Evolutionary conservation across 148 eudicot species (phyloP).

Genomic region (Cornus kousa): DNA sequence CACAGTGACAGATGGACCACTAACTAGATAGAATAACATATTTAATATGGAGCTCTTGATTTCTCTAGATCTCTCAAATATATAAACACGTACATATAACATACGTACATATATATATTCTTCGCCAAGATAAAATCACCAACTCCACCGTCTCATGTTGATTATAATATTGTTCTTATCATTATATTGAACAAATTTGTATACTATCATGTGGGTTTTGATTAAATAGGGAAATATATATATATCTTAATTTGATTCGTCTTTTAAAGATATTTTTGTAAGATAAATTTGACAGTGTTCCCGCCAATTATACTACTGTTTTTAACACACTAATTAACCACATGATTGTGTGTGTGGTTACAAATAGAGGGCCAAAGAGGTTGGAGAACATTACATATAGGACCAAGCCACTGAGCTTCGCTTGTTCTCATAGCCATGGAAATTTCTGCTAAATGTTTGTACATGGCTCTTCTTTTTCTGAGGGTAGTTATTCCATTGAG

Average conservation of each 20-base stretch:
- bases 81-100: too few relatives aligned
- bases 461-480: slow-evolving; percentile 19
- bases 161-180: background rate
- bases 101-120: background rate
- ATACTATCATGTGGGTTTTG: background rate
- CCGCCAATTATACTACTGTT: too few relatives aligned
- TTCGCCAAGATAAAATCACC: background rate
- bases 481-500: slow-evolving; percentile 15
- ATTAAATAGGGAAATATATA: background rate
- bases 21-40: too few relatives aligned
- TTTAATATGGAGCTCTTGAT: too few relatives aligned
- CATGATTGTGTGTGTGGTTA: background rate
- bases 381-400: background rate
- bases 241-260: too few relatives aligned
- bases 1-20: background rate
- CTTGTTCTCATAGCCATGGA: slow-evolving; percentile 18
- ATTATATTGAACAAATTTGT: too few relatives aligned
- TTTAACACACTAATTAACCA: too few relatives aligned
- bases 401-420: background rate
- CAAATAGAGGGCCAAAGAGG: background rate
- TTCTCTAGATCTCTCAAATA: too few relatives aligned
- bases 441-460: slow-evolving; percentile 11
- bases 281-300: too few relatives aligned
- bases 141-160: background rate
- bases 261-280: too few relatives aligned